phyloP scores from a whole-genome alignment of 202 grass and related monocot species.

The Hordeum pubiflorum region DNA sequence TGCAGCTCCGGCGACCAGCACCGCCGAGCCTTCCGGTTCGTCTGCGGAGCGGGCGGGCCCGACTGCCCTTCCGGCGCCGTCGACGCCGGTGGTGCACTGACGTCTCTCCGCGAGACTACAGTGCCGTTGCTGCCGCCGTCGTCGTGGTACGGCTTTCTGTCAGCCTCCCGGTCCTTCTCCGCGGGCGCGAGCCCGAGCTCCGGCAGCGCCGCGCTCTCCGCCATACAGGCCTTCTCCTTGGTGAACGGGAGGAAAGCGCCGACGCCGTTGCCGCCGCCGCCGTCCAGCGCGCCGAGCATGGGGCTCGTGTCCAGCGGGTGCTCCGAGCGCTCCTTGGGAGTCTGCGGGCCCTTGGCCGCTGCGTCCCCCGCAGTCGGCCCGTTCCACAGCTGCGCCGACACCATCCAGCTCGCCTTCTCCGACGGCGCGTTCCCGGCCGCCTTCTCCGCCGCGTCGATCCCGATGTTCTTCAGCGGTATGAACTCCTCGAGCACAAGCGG shows the following conservation, averaged over 20 bases:
- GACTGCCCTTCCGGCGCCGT: conserved; percentile 32
- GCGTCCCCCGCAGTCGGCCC: not conserved
- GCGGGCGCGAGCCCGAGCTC: conserved; percentile 62
- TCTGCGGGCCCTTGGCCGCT: conserved; percentile 38
- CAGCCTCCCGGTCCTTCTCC: conserved; percentile 38
- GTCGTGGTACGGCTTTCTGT: conserved; percentile 48
- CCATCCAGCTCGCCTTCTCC: conserved; percentile 98
- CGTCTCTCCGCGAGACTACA: conserved; percentile 28
- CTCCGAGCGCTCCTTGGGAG: conserved; percentile 45
- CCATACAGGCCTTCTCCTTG: conserved; percentile 55
- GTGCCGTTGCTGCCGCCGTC: conserved; percentile 12
- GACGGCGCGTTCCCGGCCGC: conserved; percentile 31
- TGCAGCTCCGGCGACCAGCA: conserved; percentile 99
- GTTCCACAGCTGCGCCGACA: conserved; percentile 95
- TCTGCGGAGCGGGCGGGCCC: conserved; percentile 20
- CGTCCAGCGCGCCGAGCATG: conserved; percentile 36
- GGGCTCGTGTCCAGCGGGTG: conserved; percentile 45
- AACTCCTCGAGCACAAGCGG: conserved; percentile 84
- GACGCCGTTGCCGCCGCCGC: conserved; percentile 39
- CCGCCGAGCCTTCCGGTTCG: conserved; percentile 76
- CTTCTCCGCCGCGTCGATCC: conserved; percentile 44
- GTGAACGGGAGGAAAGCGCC: conserved; percentile 90
- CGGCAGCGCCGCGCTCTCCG: conserved; percentile 34
- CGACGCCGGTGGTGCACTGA: conserved; percentile 24
- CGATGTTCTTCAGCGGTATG: conserved; percentile 75